Evolutionary conservation across 192 early-diverging fungal genomes (phyloP).

Genomic region (Coemansia sp.): DNA sequence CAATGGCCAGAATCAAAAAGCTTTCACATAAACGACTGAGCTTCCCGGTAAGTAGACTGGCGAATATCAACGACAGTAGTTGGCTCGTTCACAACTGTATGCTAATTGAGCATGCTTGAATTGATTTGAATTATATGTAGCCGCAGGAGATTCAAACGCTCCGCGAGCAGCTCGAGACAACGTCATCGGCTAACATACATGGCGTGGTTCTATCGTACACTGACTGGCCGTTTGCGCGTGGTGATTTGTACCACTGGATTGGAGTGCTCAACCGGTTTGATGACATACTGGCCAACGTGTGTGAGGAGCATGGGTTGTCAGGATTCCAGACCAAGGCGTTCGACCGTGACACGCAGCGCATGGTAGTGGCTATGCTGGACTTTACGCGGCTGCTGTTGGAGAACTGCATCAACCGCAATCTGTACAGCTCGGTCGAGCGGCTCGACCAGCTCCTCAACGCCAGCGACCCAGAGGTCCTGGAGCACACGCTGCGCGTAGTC

Average conservation of each 20-base stretch:
- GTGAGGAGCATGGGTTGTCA: constrained; percentile 67
- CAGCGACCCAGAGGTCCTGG: constrained; percentile 78
- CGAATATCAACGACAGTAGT: not conserved
- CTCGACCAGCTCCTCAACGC: constrained; percentile 79
- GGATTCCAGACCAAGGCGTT: constrained; percentile 67
- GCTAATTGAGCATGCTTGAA: not conserved
- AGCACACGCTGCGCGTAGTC: constrained; percentile 76
- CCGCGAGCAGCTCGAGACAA: constrained; percentile 50
- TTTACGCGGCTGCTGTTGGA: constrained; percentile 87
- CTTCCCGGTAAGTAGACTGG: constrained; percentile 50
- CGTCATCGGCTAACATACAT: constrained; percentile 62
- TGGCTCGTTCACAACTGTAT: not conserved
- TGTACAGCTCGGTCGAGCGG: constrained; percentile 88
- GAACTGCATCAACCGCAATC: constrained; percentile 91
- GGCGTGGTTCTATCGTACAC: constrained; percentile 51
- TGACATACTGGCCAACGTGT: constrained; percentile 69
- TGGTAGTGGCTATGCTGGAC: constrained; percentile 69
- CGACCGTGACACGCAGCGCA: constrained; percentile 55
- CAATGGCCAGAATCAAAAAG: constrained; percentile 58
- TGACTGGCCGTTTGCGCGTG: constrained; percentile 82
- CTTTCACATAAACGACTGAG: constrained; percentile 54
- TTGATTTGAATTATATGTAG: constrained; percentile 18
- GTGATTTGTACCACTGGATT: constrained; percentile 97
- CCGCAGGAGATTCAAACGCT: constrained; percentile 52
- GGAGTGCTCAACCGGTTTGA: constrained; percentile 93